Percentiles rank a stretch among this genome's conserved stretches.
Evolutionary conservation across 2,329 filamentous ascomycete species (phyloP).

Genomic region (Stachybotrys chartarum): DNA sequence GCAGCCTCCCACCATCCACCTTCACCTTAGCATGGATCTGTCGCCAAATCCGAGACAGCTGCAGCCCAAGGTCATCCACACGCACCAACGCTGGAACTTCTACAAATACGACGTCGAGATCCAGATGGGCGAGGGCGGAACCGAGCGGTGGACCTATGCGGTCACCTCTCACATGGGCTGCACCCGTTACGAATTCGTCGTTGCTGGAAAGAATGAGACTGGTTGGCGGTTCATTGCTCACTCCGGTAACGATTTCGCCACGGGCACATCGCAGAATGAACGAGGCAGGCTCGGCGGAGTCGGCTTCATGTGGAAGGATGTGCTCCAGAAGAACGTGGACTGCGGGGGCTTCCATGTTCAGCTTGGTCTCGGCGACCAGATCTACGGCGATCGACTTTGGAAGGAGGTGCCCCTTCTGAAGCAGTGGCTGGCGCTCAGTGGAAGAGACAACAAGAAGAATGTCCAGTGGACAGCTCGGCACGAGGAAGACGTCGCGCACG

Average conservation of each 20-base stretch:
- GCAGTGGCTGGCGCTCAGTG: conserved; percentile 90
- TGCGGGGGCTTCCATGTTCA: conserved; percentile 95
- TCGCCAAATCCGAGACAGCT: conserved; percentile 90
- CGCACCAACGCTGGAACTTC: conserved; percentile 91
- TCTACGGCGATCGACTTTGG: conserved; percentile 93
- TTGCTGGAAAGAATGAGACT: conserved; percentile 82
- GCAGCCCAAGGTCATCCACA: conserved; percentile 72
- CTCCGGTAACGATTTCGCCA: conserved; percentile 91
- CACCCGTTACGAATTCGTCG: conserved; percentile 95
- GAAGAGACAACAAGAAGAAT: conserved; percentile 87
- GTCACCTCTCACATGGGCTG: conserved; percentile 95
- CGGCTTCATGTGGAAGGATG: conserved; percentile 98
- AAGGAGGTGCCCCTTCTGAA: conserved; percentile 89
- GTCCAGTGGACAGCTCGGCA: conserved; percentile 89
- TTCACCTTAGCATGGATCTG: conserved; percentile 83
- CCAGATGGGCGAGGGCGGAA: conserved; percentile 75
- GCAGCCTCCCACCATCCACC: conserved; percentile 91
- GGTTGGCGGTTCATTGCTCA: conserved; percentile 96
- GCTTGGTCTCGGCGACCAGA: conserved; percentile 85
- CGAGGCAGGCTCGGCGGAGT: conserved; percentile 79
- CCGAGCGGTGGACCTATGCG: conserved; percentile 92
- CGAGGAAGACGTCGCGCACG: conserved; percentile 90
- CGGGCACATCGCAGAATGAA: conserved; percentile 81
- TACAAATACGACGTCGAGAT: conserved; percentile 91
- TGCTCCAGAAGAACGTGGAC: conserved; percentile 93